Conservation (phyloP, 139 green algal genomes). For the Coelastrella sp. region DNA sequence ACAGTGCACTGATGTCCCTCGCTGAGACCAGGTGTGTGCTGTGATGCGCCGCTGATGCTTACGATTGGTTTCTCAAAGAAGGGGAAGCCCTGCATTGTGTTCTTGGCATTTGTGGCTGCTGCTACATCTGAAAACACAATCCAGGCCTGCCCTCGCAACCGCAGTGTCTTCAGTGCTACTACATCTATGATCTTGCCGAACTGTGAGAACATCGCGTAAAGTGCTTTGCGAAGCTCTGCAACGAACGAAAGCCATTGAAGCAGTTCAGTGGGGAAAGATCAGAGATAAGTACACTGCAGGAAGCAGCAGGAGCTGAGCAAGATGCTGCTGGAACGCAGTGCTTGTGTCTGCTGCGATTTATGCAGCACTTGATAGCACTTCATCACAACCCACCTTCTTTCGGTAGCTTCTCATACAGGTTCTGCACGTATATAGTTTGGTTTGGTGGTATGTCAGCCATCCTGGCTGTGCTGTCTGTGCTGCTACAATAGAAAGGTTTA, state of each 20-base stretch:
- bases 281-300: too few species aligned
- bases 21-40: too few species aligned
- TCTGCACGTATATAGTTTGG: constrained; percentile 96
- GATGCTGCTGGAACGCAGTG: too few species aligned
- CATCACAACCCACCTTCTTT: constrained; percentile 84
- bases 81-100: constrained; percentile 96
- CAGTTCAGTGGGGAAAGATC: background rate
- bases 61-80: constrained; percentile 99
- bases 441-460: constrained; percentile 80
- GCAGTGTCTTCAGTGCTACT: constrained; percentile 87
- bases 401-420: constrained; percentile 95
- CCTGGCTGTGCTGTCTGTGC: background rate
- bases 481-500: background rate
- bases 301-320: constrained; percentile 6
- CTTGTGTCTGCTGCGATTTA: too few species aligned
- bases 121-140: constrained; percentile 93
- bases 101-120: constrained; percentile 86
- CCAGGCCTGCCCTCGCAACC: constrained; percentile 96
- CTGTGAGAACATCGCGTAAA: constrained; percentile 96
- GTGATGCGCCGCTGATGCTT: too few species aligned
- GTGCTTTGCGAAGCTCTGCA: constrained; percentile 94
- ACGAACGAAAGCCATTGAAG: too few species aligned
- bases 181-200: constrained; percentile 98
- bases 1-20: too few species aligned
- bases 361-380: too few species aligned